Conservation (phyloP, 176 grass and related monocot species). For the Calamus simplicifolius region DNA sequence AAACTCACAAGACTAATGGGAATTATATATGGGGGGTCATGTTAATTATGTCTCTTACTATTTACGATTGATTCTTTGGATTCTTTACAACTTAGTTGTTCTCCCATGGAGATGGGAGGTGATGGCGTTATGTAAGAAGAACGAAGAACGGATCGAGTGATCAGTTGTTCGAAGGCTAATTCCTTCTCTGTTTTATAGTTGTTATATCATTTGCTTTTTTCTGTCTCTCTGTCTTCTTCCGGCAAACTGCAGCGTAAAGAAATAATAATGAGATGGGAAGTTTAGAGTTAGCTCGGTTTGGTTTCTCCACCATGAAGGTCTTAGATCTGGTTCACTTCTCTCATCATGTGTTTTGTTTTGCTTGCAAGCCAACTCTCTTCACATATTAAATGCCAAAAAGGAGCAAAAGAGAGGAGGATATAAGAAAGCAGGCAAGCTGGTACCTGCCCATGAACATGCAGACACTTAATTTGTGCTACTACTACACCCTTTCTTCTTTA, state of each 20-base stretch:
- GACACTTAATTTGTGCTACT: not conserved
- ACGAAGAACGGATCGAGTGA: not conserved
- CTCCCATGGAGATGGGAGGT: too few relatives aligned
- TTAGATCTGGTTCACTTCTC: conserved; percentile 14
- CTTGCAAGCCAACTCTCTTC: conserved; percentile 13
- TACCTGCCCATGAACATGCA: not conserved
- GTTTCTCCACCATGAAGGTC: conserved; percentile 22
- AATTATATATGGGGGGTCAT: too few relatives aligned
- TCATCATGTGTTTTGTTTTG: conserved; percentile 2
- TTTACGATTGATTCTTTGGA: too few relatives aligned
- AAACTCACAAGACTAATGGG: too few relatives aligned
- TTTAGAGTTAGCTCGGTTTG: conserved; percentile 3
- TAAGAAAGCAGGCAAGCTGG: not conserved
- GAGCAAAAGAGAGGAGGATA: conserved; percentile 1
- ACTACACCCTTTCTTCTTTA: conserved; percentile 14
- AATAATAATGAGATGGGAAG: not conserved
- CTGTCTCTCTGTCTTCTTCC: not conserved
- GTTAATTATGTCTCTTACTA: too few relatives aligned
- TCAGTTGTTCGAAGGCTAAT: not conserved
- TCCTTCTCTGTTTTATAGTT: not conserved
- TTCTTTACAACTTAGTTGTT: too few relatives aligned
- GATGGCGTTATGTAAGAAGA: too few relatives aligned
- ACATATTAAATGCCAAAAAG: conserved; percentile 14
- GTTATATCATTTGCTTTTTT: not conserved
- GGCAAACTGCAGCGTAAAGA: not conserved